Base-by-base conservation (phyloP, 306 rosid species). In the Inga oerstediana region DNA sequence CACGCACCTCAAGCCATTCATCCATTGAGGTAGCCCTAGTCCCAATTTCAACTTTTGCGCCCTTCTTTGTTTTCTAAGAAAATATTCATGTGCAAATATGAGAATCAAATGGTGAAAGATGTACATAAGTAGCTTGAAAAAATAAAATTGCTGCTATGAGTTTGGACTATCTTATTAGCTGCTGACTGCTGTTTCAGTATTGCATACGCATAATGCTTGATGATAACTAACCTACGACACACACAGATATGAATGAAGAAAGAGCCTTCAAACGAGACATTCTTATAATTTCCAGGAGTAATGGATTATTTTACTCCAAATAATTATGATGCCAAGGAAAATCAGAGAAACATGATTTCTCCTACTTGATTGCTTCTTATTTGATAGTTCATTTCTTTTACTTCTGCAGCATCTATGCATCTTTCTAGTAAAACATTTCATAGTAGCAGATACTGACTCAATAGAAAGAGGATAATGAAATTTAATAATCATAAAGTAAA, bases 11-110 rank as follows among this genome's bases (percentile, higher is more conserved):
- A 84, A 94, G 97, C 99, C 99, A 96, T 79, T 93, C 98, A 80
- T 96, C 98, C 85, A 90, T 85, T 0, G 94, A 89, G 16, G 97
- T 86, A 34, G 86, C 24, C 85, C 84, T 91, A 43, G 99, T 96
- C 82, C 98, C 99, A 80, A 96, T 93, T 89, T 95, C 99, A 79
- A 95, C 93, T 85, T 93, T 95, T 78, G 99, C 91, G 79, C 90
- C 89, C 88, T 94, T 90, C 92, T 94, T 96, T 83, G 98, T 78
- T 91, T 92, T 93, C 99, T 96, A 80, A 66, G 20, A 70, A 79
- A 84, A 80, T 73, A 84, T 81, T 79, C 71, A 80, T 7, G 68
- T 4, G 78, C 16, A 87, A 44, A 59, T 30, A 48, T 64, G 22
- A 82, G 58, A 45, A 75, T 32, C 73, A 81, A 48, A 39, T 41